Percentiles rank a stretch among this genome's conserved stretches.
These are phyloP conservation scores for Colletotrichum paranaense DNA, from an alignment of 2,329 filamentous ascomycete species.

Conservation along the genomic window DNA sequence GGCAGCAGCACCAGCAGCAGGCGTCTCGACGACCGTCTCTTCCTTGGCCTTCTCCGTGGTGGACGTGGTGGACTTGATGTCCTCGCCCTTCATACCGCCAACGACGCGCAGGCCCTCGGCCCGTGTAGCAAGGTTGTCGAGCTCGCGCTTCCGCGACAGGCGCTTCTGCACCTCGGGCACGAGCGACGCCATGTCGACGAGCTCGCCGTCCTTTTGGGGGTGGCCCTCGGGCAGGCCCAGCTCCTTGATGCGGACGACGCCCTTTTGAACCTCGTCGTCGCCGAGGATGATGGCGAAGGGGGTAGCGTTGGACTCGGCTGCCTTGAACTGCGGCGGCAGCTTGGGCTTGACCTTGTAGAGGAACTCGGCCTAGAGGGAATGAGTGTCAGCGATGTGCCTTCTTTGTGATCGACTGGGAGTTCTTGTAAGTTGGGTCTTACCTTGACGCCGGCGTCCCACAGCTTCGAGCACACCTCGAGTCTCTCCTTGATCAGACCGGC, in stretches of 20 bases:
- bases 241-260: conserved; percentile 89
- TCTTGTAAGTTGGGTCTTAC: conserved; percentile 48
- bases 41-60: conserved; percentile 20
- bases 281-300: conserved; percentile 91
- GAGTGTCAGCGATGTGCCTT: background rate
- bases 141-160: conserved; percentile 54
- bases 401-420: background rate
- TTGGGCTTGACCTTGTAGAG: conserved; percentile 92
- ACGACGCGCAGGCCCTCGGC: conserved; percentile 60
- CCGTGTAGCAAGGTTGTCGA: conserved; percentile 55
- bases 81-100: conserved; percentile 57
- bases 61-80: conserved; percentile 43
- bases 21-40: conserved; percentile 26
- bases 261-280: conserved; percentile 86
- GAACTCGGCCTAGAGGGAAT: conserved; percentile 76
- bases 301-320: conserved; percentile 81
- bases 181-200: conserved; percentile 74
- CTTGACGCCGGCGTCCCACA: conserved; percentile 92
- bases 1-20: conserved; percentile 12
- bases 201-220: conserved; percentile 88
- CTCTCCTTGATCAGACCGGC: conserved; percentile 84
- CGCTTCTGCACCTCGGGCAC: conserved; percentile 69
- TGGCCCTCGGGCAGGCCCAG: conserved; percentile 80
- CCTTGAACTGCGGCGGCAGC: conserved; percentile 89
- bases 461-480: conserved; percentile 78